These are phyloP conservation scores for Pichia sporocuriosa DNA, from an alignment of 805 yeast genomes.

Conservation along the genomic window DNA sequence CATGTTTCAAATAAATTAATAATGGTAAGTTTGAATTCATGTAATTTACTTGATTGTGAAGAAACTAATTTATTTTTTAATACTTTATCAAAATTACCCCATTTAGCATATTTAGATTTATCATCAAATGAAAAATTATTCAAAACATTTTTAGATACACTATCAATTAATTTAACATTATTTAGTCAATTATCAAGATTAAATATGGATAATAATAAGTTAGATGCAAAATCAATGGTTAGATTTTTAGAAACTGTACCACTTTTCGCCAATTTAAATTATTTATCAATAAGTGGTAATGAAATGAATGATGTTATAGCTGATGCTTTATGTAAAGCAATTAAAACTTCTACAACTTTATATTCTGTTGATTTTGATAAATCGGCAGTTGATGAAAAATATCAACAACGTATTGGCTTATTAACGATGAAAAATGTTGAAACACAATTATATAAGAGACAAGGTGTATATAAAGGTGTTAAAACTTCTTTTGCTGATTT, in stretches of 20 bases:
- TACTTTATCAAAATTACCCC: slow-evolving; percentile 45
- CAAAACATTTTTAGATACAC: slow-evolving; percentile 50
- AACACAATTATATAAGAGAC: slow-evolving; percentile 30
- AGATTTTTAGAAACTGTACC: slow-evolving; percentile 63
- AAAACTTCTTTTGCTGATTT: slow-evolving; percentile 10
- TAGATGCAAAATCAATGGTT: slow-evolving; percentile 49
- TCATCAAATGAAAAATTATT: slow-evolving; percentile 64
- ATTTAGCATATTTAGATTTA: slow-evolving; percentile 66
- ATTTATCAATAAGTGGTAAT: slow-evolving; percentile 65
- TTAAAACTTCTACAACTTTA: slow-evolving; percentile 58
- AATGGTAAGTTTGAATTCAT: slow-evolving; percentile 58
- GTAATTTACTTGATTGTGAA: slow-evolving; percentile 48
- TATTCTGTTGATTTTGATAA: slow-evolving; percentile 64
- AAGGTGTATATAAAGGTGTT: slow-evolving; percentile 4
- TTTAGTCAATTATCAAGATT: slow-evolving; percentile 58
- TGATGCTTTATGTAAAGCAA: slow-evolving; percentile 61
- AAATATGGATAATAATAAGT: slow-evolving; percentile 63
- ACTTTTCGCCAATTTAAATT: slow-evolving; percentile 57
- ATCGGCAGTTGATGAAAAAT: slow-evolving; percentile 50
- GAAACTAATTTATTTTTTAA: slow-evolving; percentile 45
- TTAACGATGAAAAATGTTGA: slow-evolving; percentile 83
- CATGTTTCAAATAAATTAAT: slow-evolving; percentile 25
- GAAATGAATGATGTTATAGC: slow-evolving; percentile 51
- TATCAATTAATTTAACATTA: slow-evolving; percentile 61
- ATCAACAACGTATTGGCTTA: slow-evolving; percentile 67